A percentile compares a stretch with the other conserved stretches of the same genome.
Evolutionary conservation across 2,329 filamentous ascomycete genomes (phyloP).

Genomic region (Colletotrichum sp.): DNA sequence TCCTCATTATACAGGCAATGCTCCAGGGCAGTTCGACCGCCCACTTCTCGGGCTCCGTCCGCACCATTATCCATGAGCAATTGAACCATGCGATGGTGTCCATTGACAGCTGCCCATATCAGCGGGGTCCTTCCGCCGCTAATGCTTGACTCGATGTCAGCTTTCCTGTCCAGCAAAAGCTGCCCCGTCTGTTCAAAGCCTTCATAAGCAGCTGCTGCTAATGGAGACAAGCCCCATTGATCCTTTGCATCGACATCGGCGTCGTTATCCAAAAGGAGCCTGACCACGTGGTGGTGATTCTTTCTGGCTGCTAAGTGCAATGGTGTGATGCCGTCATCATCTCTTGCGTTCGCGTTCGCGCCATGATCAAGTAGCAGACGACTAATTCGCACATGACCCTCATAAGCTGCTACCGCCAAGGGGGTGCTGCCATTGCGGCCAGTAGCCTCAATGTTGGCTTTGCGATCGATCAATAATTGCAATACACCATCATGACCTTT

Average conservation of each 20-base stretch:
- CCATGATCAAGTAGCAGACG: not conserved
- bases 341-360: not conserved
- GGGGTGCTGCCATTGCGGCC: not conserved
- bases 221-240: not conserved
- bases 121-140: not conserved
- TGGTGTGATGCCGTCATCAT: not conserved
- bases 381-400: not conserved
- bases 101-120: not conserved
- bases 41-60: not conserved
- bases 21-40: not conserved
- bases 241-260: not conserved
- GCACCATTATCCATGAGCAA: not conserved
- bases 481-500: not conserved
- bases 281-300: not conserved
- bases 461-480: not conserved
- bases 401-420: not conserved
- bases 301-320: not conserved
- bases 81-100: not conserved
- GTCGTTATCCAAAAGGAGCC: not conserved
- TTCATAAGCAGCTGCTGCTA: not conserved
- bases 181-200: not conserved
- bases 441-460: not conserved
- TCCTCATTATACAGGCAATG: not conserved
- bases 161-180: not conserved
- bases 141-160: rapidly evolving